Evolutionary conservation across 164 flowering plant genomes (phyloP).

Genomic region (Aristolochia californica): DNA sequence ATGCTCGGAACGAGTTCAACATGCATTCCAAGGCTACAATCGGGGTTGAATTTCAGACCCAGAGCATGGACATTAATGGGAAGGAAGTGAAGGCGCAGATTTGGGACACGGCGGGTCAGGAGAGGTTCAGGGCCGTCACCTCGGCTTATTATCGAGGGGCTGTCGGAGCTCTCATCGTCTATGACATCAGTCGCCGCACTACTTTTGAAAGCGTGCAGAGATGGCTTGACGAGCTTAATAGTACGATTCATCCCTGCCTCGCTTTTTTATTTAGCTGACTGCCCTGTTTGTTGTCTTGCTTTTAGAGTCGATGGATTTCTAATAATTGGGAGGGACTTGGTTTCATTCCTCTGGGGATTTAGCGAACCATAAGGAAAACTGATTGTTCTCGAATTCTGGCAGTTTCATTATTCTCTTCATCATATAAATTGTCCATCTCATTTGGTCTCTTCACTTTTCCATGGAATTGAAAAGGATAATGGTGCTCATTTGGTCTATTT

Average conservation of each 20-base stretch:
- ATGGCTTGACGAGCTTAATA: constrained; percentile 44
- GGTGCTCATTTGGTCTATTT: no score
- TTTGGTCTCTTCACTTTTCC: no score
- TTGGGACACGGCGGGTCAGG: constrained; percentile 47
- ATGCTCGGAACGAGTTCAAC: constrained; percentile 35
- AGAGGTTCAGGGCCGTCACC: constrained; percentile 40
- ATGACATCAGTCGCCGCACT: constrained; percentile 35
- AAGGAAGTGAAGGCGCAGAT: constrained; percentile 46
- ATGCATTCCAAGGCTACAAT: constrained; percentile 36
- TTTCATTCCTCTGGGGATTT: no score
- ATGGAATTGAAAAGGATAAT: no score
- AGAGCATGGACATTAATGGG: constrained; percentile 40
- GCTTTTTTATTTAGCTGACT: background rate
- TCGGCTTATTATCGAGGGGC: constrained; percentile 48
- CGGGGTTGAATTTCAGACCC: constrained; percentile 41
- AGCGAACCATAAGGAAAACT: no score
- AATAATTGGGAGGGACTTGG: no score
- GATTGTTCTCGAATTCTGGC: no score
- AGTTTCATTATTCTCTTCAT: no score
- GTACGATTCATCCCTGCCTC: constrained; percentile 14
- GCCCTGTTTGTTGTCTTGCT: background rate
- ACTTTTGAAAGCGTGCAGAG: constrained; percentile 32
- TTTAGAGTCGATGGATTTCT: no score
- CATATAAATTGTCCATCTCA: no score
- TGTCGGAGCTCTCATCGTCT: constrained; percentile 41